Base-by-base conservation (phyloP, 495 filamentous ascomycete genomes). In the Hypoxylon fragiforme region DNA sequence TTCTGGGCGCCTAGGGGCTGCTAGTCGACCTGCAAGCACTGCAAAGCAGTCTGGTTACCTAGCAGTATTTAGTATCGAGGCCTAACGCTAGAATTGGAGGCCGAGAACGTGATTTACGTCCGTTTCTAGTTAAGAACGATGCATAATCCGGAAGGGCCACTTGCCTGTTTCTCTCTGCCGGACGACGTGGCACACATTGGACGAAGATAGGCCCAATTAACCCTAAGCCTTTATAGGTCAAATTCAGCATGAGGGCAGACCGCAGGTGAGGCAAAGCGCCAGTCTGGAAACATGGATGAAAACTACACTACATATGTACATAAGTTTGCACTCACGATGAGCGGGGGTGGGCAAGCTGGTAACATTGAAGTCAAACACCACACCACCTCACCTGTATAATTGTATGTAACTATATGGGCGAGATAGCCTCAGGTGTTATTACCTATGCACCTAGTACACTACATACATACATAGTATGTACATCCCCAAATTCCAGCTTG, bases 101-200 rank as follows among this genome's bases (percentile, higher is more conserved):
- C 32, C 36, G 50, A 50, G 57, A 39, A 55, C 47, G 51, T 55
- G 24, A 47, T 32, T 37, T 14, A 51, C 24, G 24, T 30, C 57
- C 47, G 5, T 43, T 55, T 56, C 31, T 56, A 24, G 57, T 61
- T 16, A 61, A 61, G 57, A 51, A 36, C 28, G 24, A 55, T 56
- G 57, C 57, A 61, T 61, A 42, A 61, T 61, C 31, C 57, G 46
- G 45, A 56, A 51, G 57, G 57, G 47, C 57, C 39, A 61, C 35
- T 35, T 35, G 31, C 31, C 31, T 35, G 34, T 16, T 39, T 43
- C 40, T 50, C 49, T 14, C 50, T 31, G 46, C 45, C 36, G 44
- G 46, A 39, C 57, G 32, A 61, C 57, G 51, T 61, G 57, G 57
- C 57, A 30, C 43, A 62, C 44, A 53, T 57, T 57, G 39, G 53